phyloP scores from a whole-genome alignment of 2,329 filamentous ascomycete genomes.

The Paraconiothyrium brasiliense region DNA sequence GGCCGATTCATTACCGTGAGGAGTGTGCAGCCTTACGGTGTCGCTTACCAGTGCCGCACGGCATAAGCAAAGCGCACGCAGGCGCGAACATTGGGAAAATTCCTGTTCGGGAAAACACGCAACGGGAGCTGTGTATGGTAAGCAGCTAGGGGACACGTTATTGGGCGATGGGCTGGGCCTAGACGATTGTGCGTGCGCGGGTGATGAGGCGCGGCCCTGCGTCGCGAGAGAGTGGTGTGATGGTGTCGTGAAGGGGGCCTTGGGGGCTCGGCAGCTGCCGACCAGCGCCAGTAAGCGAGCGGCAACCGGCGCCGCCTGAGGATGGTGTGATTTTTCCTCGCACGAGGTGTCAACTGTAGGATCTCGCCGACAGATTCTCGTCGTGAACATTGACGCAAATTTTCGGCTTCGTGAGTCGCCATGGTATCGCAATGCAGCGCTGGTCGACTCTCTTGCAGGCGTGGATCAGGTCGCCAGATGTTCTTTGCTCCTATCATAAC shows the following conservation, averaged over 20 bases:
- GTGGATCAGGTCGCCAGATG: not conserved
- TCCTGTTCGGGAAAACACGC: not conserved
- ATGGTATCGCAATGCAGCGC: no score
- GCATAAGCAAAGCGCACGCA: slow-evolving; percentile 11
- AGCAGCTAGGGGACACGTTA: not conserved
- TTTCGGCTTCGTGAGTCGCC: no score
- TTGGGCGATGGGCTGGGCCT: not conserved
- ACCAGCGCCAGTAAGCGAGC: not conserved
- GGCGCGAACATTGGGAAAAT: slow-evolving; percentile 3
- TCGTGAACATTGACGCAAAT: not conserved
- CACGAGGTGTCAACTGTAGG: not conserved
- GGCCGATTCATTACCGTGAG: slow-evolving; percentile 8
- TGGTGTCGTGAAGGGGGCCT: slow-evolving; percentile 13
- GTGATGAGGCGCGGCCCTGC: slow-evolving; percentile 3
- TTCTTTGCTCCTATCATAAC: not conserved
- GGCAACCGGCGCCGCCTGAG: slow-evolving; percentile 11
- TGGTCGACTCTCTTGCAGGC: not conserved
- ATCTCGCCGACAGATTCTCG: not conserved
- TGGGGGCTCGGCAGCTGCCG: slow-evolving; percentile 5
- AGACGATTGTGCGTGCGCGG: not conserved
- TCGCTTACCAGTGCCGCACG: slow-evolving; percentile 6
- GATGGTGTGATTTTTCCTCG: slow-evolving; percentile 8
- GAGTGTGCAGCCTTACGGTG: slow-evolving; percentile 5
- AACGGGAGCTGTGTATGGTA: not conserved
- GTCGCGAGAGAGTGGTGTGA: slow-evolving; percentile 16